These are phyloP conservation scores for Sporothrix brasiliensis DNA, from an alignment of 2,329 filamentous ascomycete genomes.

Conservation along the genomic window DNA sequence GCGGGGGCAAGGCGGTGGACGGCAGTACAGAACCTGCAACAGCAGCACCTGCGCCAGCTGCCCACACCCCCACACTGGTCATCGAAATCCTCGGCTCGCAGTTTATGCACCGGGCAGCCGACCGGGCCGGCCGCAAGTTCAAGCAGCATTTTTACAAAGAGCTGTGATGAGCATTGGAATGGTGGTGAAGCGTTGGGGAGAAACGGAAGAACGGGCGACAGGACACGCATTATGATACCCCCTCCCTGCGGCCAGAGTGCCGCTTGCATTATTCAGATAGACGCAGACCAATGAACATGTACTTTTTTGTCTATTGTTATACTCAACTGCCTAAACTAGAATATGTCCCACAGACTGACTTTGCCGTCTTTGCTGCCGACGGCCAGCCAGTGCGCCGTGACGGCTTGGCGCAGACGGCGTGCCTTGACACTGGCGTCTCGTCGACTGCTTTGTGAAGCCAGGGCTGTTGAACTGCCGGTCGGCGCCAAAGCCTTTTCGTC, in stretches of 20 bases:
- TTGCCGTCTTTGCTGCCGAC: constrained; percentile 94
- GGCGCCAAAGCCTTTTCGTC: not conserved
- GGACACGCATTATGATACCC: constrained; percentile 27
- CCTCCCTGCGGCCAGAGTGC: not conserved
- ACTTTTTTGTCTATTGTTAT: not conserved
- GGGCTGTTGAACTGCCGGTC: not conserved
- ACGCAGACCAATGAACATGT: not conserved
- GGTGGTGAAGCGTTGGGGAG: too few species aligned
- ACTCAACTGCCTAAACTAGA: constrained; percentile 49
- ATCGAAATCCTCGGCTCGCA: constrained; percentile 89
- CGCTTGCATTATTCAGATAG: constrained; percentile 1
- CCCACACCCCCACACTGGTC: constrained; percentile 50
- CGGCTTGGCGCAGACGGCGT: constrained; percentile 65
- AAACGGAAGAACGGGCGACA: not conserved
- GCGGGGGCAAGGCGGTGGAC: not conserved
- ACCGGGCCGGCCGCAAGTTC: constrained; percentile 89
- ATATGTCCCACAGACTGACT: constrained; percentile 94
- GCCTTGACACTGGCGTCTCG: constrained; percentile 60
- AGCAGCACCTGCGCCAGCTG: not conserved
- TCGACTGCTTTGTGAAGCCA: constrained; percentile 8
- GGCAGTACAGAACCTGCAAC: not conserved
- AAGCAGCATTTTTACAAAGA: constrained; percentile 79
- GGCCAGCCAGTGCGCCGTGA: constrained; percentile 81
- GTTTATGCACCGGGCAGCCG: constrained; percentile 78
- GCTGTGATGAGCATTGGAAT: constrained; percentile 55